phyloP scores from a whole-genome alignment of 2,329 filamentous ascomycete genomes.

The Scedosporium aurantiacum region DNA sequence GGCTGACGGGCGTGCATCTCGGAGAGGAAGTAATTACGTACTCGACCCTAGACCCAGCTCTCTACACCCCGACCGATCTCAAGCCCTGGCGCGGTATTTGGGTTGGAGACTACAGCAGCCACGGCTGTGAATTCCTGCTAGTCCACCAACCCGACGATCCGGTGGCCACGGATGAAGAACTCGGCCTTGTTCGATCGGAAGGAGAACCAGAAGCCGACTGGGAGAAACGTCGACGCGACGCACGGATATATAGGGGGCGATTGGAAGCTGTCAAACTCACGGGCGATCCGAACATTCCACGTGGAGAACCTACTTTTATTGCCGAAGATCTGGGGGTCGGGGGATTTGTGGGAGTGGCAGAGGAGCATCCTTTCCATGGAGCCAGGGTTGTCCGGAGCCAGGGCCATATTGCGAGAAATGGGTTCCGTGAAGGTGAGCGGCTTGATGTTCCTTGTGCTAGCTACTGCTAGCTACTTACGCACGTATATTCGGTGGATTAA shows the following conservation, averaged over 20 bases:
- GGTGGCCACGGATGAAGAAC: conserved; percentile 23
- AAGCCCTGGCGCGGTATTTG: conserved; percentile 87
- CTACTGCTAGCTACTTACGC: no score
- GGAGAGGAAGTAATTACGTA: conserved; percentile 51
- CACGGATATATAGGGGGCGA: conserved; percentile 49
- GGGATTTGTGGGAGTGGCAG: conserved; percentile 53
- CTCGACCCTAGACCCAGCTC: conserved; percentile 56
- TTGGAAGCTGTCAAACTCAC: conserved; percentile 85
- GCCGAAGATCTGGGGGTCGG: conserved; percentile 62
- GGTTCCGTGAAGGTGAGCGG: conserved; percentile 59
- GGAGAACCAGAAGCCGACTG: conserved; percentile 36
- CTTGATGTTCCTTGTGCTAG: background rate
- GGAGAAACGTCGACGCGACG: conserved; percentile 30
- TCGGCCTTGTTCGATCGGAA: conserved; percentile 25
- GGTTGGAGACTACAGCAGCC: conserved; percentile 79
- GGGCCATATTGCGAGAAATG: conserved; percentile 66
- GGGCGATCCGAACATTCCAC: conserved; percentile 79
- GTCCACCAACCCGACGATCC: conserved; percentile 58
- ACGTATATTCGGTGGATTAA: background rate
- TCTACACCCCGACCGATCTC: conserved; percentile 70
- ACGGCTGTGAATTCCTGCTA: conserved; percentile 81
- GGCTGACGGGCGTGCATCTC: conserved; percentile 27
- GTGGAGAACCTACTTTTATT: conserved; percentile 74
- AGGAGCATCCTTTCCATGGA: conserved; percentile 60
- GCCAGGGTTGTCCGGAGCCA: conserved; percentile 60